phyloP scores from a whole-genome alignment of 495 filamentous ascomycete genomes.

The Chaetomidium leptoderma region DNA sequence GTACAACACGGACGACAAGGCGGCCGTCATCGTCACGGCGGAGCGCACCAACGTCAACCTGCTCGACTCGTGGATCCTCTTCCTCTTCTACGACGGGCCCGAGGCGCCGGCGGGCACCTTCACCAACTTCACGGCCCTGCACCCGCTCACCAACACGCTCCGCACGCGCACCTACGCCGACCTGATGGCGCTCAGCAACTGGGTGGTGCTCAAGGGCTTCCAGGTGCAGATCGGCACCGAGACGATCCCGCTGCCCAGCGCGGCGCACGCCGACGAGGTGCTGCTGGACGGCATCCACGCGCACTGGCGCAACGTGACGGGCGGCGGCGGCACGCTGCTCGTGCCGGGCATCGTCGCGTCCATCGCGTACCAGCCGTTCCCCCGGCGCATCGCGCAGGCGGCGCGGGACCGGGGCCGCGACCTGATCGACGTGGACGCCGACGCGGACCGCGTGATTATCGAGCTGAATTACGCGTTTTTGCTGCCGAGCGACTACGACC shows the following conservation, averaged over 20 bases:
- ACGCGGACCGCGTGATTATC: conserved; percentile 52
- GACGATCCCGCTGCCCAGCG: conserved; percentile 51
- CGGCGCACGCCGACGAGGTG: conserved; percentile 33
- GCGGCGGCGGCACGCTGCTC: conserved; percentile 37
- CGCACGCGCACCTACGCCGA: conserved; percentile 52
- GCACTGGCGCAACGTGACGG: conserved; percentile 47
- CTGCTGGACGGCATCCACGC: conserved; percentile 48
- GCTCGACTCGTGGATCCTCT: conserved; percentile 55
- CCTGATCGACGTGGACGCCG: conserved; percentile 48
- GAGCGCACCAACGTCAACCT: conserved; percentile 43
- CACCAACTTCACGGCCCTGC: conserved; percentile 51
- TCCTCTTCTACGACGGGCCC: conserved; percentile 60
- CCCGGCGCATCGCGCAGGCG: conserved; percentile 44
- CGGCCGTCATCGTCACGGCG: conserved; percentile 52
- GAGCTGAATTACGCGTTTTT: conserved; percentile 55
- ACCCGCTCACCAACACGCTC: conserved; percentile 45
- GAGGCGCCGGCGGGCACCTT: conserved; percentile 50
- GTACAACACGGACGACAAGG: conserved; percentile 52
- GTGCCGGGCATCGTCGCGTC: conserved; percentile 48
- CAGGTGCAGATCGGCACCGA: conserved; percentile 56
- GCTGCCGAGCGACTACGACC: conserved; percentile 39
- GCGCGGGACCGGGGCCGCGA: conserved; percentile 50
- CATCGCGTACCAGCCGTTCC: conserved; percentile 56
- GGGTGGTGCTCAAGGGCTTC: conserved; percentile 40
- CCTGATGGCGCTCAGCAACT: conserved; percentile 42